Percentiles rank a stretch among this genome's conserved stretches.
Conservation (phyloP, 2,329 filamentous ascomycete genomes). For the Nigrospora osmanthi region DNA sequence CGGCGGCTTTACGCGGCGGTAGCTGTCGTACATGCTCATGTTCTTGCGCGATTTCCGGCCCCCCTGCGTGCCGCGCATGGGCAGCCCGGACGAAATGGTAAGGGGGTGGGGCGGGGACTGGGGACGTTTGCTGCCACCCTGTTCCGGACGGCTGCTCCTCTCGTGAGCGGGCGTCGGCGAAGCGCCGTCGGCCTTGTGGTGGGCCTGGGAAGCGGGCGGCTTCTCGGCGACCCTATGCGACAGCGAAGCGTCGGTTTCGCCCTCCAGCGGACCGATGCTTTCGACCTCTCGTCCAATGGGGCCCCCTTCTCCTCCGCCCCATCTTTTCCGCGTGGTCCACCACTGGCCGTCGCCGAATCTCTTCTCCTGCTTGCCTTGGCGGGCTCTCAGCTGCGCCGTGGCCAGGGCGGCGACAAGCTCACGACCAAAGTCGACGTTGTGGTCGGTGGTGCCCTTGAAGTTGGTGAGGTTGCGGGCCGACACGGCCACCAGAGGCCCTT, state of each 20-base stretch:
- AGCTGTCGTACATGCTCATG: constrained; percentile 53
- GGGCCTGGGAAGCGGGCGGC: background rate
- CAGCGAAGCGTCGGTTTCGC: constrained; percentile 34
- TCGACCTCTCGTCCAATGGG: constrained; percentile 56
- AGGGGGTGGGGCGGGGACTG: constrained; percentile 4
- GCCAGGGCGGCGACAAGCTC: constrained; percentile 54
- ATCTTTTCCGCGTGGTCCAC: constrained; percentile 54
- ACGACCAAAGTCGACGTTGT: constrained; percentile 52
- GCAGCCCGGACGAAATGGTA: constrained; percentile 3
- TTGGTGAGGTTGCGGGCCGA: constrained; percentile 47
- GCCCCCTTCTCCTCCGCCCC: constrained; percentile 56
- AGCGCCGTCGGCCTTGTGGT: background rate
- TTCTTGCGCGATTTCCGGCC: constrained; percentile 46
- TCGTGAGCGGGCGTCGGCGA: background rate
- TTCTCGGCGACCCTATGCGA: background rate
- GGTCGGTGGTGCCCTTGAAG: constrained; percentile 45
- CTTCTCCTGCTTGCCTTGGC: constrained; percentile 47
- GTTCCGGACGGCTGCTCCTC: background rate
- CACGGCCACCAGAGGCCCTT: constrained; percentile 55
- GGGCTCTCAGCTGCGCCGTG: constrained; percentile 55
- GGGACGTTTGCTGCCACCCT: background rate
- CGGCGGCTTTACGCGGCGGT: constrained; percentile 53
- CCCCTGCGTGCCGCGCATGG: constrained; percentile 18
- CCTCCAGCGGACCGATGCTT: constrained; percentile 29
- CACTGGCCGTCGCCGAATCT: constrained; percentile 51